A percentile compares a stretch with the other conserved stretches of the same genome.
Evolutionary conservation across 1,284 basidiomycete species (phyloP).

Genomic region (Puccinia triticina): DNA sequence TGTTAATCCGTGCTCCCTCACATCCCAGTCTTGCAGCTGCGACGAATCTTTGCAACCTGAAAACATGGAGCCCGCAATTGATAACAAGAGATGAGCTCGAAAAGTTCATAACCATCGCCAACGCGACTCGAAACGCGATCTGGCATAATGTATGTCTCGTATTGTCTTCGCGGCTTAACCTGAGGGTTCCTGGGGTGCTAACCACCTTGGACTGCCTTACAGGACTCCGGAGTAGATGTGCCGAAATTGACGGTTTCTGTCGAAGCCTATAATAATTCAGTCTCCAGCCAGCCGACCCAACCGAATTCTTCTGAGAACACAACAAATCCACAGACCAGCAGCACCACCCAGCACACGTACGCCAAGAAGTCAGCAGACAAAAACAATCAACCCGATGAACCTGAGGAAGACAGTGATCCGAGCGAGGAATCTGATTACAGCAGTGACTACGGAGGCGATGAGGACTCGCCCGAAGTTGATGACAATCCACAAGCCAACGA

Average conservation of each 20-base stretch:
- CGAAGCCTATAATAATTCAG: not conserved
- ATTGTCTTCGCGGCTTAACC: not conserved
- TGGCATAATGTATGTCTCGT: constrained; percentile 20
- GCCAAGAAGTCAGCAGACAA: not conserved
- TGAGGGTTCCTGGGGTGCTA: not conserved
- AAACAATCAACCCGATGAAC: not conserved
- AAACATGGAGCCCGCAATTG: not conserved
- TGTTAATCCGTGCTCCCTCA: not conserved
- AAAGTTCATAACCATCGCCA: not conserved
- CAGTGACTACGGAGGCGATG: no score
- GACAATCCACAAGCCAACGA: no score
- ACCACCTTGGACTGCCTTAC: not conserved
- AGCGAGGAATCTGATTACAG: no score
- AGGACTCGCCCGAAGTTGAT: no score
- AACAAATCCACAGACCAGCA: not conserved
- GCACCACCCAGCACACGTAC: not conserved
- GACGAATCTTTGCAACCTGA: constrained; percentile 7
- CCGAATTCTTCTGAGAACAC: not conserved
- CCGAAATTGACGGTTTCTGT: constrained; percentile 3
- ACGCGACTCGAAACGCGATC: constrained; percentile 10
- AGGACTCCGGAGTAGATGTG: constrained; percentile 20
- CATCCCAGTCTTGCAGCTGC: not conserved
- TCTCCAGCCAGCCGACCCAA: not conserved
- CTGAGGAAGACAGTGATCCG: not conserved
- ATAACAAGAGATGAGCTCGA: not conserved